These are phyloP conservation scores for Hysterangium stoloniferum DNA, from an alignment of 768 basidiomycete species.

Conservation along the genomic window DNA sequence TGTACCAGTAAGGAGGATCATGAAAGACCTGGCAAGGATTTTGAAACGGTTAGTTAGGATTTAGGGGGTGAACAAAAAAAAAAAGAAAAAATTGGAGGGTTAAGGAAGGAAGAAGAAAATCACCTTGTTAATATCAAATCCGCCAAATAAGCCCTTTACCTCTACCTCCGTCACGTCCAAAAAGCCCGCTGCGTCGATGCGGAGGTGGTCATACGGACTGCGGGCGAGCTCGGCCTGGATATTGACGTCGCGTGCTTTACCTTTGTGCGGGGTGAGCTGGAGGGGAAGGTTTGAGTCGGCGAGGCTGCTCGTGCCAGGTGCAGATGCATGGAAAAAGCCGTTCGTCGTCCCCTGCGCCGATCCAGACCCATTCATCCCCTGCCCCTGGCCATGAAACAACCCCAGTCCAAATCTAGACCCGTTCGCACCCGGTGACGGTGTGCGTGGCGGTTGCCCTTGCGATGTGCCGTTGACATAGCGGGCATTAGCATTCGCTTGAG, in stretches of 20 bases:
- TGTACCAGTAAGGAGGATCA: conserved; percentile 68
- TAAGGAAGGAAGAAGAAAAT: conserved; percentile 22
- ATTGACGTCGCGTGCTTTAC: not conserved
- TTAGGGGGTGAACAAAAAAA: not conserved
- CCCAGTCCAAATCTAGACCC: not conserved
- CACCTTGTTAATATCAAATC: conserved; percentile 69
- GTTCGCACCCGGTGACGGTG: not conserved
- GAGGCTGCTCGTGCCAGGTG: not conserved
- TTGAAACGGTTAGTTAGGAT: not conserved
- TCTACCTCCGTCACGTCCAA: conserved; percentile 53
- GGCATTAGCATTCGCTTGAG: too few relatives aligned
- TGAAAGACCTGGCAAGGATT: conserved; percentile 48
- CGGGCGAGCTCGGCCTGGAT: conserved; percentile 45
- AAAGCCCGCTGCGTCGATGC: conserved; percentile 42
- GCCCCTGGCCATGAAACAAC: not conserved
- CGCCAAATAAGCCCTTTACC: conserved; percentile 58
- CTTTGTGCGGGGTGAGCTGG: not conserved
- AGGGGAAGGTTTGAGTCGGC: not conserved
- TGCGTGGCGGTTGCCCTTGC: not conserved
- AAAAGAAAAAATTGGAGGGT: conserved; percentile 10
- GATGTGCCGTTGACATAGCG: too few relatives aligned
- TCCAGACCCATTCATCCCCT: not conserved
- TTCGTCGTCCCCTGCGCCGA: not conserved
- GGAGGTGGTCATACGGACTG: conserved; percentile 63
- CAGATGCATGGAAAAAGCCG: not conserved